Base-by-base conservation (phyloP, 148 eudicot species). In the Silene uniflora region DNA sequence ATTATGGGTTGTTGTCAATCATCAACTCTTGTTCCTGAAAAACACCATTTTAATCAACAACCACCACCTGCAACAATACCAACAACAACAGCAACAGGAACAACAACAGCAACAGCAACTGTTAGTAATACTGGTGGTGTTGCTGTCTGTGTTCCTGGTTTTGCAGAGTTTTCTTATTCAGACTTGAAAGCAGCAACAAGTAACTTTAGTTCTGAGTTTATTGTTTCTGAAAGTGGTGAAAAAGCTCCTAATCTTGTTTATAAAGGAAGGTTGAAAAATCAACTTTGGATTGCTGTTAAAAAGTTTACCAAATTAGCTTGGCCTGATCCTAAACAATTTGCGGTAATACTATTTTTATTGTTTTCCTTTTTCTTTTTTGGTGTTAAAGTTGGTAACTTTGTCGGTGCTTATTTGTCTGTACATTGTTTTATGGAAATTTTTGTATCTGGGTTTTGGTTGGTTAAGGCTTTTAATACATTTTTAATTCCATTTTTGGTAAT, bases 241-340 rank as follows among this genome's bases (percentile, higher is more conserved):
- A 68, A 68, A 68, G 72, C 72, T 21, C 55, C 72, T 21, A 68
- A 68, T 68, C 74, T 87, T 70, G 97, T 90, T 12, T 92, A 92
- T 76, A 90, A 88, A 76, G 95, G 97, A 18, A 84, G 82, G 22
- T 76, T 92, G 9, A 82, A 86, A 59, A 86, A 84, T 71, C 86
- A 84, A 17, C 88, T 85, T 22, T 92, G 88, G 91, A 90, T 92
- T 74, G 94, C 95, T 46, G 93, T 92, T 67, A 92, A 92, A 82
- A 90, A 88, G 83, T 92, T 92, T 60, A 81, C 87, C 12, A 89
- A 89, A 70, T 76, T 89, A 73, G 91, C 97, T 27, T 92, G 97
- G 97, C 97, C 93, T 63, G 95, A 92, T 80, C 89, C 95, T 11
- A 89, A 89, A 66, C 97, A 92, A 62, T 92, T 92, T 77, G 92